A percentile compares a stretch with the other conserved stretches of the same genome.
phyloP scores from a whole-genome alignment of 192 early-diverging fungal species.

The Thamnidium elegans region DNA sequence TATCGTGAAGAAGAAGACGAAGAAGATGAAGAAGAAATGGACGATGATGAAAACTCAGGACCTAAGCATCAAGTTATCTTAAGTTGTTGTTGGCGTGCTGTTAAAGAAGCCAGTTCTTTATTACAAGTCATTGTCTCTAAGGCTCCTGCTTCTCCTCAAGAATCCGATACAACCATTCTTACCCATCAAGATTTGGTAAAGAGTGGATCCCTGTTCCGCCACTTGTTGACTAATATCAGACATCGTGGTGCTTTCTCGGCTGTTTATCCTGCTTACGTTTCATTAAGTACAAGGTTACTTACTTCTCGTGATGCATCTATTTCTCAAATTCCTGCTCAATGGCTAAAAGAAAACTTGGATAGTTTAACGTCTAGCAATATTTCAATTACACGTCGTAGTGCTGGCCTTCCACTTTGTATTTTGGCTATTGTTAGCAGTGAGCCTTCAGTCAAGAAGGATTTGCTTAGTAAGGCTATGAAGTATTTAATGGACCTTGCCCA shows the following conservation, averaged over 20 bases:
- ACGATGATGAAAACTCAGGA: conserved; percentile 42
- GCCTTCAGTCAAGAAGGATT: conserved; percentile 50
- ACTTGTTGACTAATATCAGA: conserved; percentile 68
- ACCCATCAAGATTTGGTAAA: conserved; percentile 20
- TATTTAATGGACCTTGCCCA: conserved; percentile 64
- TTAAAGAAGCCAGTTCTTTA: conserved; percentile 76
- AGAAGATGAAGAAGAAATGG: conserved; percentile 47
- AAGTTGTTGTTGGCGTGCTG: conserved; percentile 88
- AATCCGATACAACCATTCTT: conserved; percentile 11
- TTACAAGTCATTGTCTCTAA: conserved; percentile 48
- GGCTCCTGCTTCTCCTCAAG: conserved; percentile 30
- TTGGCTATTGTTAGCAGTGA: conserved; percentile 76
- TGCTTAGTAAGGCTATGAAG: conserved; percentile 67
- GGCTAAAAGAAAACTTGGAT: conserved; percentile 77
- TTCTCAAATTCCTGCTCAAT: conserved; percentile 55
- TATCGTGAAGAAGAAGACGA: conserved; percentile 68
- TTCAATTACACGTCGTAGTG: conserved; percentile 90
- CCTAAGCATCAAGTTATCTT: conserved; percentile 83
- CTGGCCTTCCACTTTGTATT: conserved; percentile 86
- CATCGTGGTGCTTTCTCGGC: conserved; percentile 92
- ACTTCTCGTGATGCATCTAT: conserved; percentile 51
- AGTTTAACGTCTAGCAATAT: conserved; percentile 69
- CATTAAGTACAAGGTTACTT: conserved; percentile 67
- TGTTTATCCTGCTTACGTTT: conserved; percentile 76
- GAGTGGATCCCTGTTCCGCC: conserved; percentile 54